Evolutionary conservation across 257 asterid genomes (phyloP).

Genomic region (Cynanchum wilfordii): DNA sequence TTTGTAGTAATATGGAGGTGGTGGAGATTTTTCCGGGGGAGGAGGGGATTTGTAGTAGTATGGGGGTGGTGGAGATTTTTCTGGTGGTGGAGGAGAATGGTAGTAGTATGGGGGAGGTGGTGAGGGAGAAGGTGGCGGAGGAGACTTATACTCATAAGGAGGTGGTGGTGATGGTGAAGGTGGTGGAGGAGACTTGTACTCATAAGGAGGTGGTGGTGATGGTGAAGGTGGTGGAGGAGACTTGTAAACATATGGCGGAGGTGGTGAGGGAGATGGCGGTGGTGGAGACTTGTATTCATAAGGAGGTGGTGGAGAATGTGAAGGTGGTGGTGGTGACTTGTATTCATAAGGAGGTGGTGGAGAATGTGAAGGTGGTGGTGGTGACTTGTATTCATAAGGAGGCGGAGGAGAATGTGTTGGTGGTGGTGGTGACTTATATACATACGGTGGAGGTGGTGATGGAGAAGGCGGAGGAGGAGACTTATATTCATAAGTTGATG

Average conservation of each 20-base stretch:
- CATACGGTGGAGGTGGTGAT: constrained; percentile 27
- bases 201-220: constrained; percentile 21
- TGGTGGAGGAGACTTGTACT: constrained; percentile 2
- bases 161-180: constrained; percentile 17
- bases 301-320: constrained; percentile 36
- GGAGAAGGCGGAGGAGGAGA: constrained; percentile 56
- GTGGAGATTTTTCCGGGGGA: constrained; percentile 24
- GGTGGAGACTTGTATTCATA: constrained; percentile 38
- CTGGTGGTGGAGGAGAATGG: neutral
- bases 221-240: constrained; percentile 46
- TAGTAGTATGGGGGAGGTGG: constrained; percentile 7
- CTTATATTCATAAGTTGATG: constrained; percentile 18
- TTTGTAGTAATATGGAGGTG: constrained; percentile 28
- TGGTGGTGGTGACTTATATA: constrained; percentile 36
- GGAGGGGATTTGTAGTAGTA: neutral
- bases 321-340: constrained; percentile 34
- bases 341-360: constrained; percentile 47
- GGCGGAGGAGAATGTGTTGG: constrained; percentile 34
- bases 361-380: constrained; percentile 24
- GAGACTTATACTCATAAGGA: constrained; percentile 32
- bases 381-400: constrained; percentile 30
- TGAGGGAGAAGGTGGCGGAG: constrained; percentile 48
- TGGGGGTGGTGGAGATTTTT: neutral
- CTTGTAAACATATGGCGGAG: constrained; percentile 29
- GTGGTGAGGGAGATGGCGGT: constrained; percentile 42